These are phyloP conservation scores for Rheum nobile DNA, from an alignment of 148 eudicot species.

Conservation along the genomic window DNA sequence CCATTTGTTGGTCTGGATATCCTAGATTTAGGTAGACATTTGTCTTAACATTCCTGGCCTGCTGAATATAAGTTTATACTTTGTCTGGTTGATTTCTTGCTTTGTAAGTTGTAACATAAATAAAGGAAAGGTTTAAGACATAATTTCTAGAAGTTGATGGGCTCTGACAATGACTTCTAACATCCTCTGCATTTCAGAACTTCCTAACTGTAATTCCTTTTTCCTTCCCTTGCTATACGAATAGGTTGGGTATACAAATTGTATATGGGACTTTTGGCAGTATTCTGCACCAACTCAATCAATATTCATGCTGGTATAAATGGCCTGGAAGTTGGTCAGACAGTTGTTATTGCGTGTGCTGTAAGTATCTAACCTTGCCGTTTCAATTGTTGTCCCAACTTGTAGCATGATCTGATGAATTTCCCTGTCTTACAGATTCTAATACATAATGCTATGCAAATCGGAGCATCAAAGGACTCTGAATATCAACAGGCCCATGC, in stretches of 20 bases:
- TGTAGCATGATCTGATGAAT: constrained; percentile 11
- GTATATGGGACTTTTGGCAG: constrained; percentile 89
- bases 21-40: constrained; percentile 65
- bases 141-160: neutral
- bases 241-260: constrained; percentile 84
- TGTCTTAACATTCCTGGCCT: neutral
- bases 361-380: constrained; percentile 38
- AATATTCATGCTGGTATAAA: constrained; percentile 97
- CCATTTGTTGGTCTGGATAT: constrained; percentile 63
- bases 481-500: constrained; percentile 96
- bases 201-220: constrained; percentile 1
- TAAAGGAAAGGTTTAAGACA: neutral
- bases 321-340: constrained; percentile 99
- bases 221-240: neutral
- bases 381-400: neutral
- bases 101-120: neutral
- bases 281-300: constrained; percentile 92
- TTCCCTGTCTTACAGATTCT: constrained; percentile 45
- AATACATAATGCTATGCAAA: constrained; percentile 89
- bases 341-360: constrained; percentile 77
- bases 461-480: constrained; percentile 61
- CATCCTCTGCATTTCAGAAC: neutral
- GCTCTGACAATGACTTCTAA: neutral
- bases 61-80: neutral
- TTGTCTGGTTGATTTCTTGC: neutral